phyloP scores from a whole-genome alignment of 306 rosid genomes.

The Dryas octopetala region DNA sequence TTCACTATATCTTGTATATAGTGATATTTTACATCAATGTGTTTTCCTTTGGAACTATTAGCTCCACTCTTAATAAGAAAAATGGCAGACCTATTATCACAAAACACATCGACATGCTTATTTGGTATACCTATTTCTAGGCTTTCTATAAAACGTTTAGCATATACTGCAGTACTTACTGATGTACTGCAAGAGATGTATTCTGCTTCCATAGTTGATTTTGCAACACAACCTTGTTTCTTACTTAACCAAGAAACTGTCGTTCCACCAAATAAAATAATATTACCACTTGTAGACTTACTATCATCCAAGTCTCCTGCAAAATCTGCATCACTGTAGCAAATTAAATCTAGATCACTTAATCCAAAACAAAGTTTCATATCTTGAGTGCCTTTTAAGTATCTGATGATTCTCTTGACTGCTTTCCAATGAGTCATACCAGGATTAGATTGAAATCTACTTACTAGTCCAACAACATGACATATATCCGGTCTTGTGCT shows the following conservation, averaged over 20 bases:
- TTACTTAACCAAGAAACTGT: neutral
- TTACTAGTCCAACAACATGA: neutral
- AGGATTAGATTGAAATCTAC: neutral
- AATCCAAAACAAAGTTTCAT: neutral
- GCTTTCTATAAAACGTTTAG: neutral
- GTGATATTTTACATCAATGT: neutral
- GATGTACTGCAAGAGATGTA: neutral
- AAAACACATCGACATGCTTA: neutral
- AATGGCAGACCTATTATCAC: neutral
- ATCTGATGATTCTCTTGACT: neutral
- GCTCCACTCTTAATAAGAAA: neutral
- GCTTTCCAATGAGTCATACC: neutral
- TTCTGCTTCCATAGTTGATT: neutral
- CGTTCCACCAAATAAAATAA: neutral
- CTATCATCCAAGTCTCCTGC: neutral
- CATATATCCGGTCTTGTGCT: neutral
- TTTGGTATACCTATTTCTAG: neutral
- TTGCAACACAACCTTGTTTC: neutral
- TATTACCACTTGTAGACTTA: neutral
- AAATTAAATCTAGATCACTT: neutral
- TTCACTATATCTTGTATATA: neutral
- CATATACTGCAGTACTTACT: neutral
- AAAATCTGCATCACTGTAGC: neutral
- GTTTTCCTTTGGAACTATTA: neutral
- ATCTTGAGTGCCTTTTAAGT: neutral